These are phyloP conservation scores for Prunus kanzakura DNA, from an alignment of 306 rosid species.

Conservation along the genomic window DNA sequence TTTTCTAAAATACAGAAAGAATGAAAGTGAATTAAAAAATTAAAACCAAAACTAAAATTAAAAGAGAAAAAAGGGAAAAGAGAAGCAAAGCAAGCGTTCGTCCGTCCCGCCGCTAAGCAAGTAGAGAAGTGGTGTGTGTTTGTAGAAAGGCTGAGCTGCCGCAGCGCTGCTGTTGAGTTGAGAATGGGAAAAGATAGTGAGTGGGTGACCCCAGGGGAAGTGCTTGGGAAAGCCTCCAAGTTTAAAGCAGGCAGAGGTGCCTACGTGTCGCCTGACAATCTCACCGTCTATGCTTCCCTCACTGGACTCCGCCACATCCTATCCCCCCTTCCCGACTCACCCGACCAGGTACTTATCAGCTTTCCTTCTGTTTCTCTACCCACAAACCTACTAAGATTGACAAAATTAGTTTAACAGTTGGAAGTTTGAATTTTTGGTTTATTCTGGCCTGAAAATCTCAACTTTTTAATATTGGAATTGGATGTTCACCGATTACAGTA, in stretches of 20 bases:
- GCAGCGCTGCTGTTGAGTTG: neutral
- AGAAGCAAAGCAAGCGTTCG: no score
- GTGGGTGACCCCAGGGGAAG: slow-evolving; percentile 81
- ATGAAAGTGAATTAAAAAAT: neutral
- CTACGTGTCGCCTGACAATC: slow-evolving; percentile 54
- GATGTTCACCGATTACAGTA: neutral
- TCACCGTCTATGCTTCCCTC: slow-evolving; percentile 74
- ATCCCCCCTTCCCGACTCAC: slow-evolving; percentile 52
- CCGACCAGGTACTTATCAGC: slow-evolving; percentile 52
- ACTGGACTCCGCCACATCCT: slow-evolving; percentile 64
- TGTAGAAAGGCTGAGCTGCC: neutral
- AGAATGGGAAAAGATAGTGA: slow-evolving; percentile 2
- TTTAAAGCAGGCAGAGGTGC: slow-evolving; percentile 74
- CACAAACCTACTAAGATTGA: neutral
- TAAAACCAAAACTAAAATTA: neutral
- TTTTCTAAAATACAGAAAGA: neutral
- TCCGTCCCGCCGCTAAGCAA: no score
- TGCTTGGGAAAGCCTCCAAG: slow-evolving; percentile 53
- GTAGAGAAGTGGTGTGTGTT: neutral
- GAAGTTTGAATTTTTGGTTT: neutral
- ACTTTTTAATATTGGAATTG: neutral
- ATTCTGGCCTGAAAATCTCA: neutral
- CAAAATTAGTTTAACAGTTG: neutral
- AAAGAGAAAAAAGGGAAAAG: neutral
- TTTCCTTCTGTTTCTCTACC: neutral